phyloP scores from a whole-genome alignment of 2,329 filamentous ascomycete species.

The Epicoccum sorghinum region DNA sequence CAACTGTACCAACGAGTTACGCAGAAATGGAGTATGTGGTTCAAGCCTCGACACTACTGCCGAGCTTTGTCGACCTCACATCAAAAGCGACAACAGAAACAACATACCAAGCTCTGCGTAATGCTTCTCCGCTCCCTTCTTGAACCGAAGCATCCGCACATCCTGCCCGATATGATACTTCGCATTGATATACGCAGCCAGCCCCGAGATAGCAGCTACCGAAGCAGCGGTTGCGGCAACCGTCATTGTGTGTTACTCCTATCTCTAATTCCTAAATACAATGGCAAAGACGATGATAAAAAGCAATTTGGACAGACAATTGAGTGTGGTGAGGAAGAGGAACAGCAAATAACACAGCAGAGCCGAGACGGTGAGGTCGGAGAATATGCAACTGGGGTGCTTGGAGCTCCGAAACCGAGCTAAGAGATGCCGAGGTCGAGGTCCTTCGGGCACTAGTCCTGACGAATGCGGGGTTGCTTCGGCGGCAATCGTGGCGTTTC shows the following conservation, averaged over 20 bases:
- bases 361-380: background rate
- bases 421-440: conserved; percentile 31
- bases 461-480: conserved; percentile 21
- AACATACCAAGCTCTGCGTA: conserved; percentile 38
- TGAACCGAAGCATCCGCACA: conserved; percentile 52
- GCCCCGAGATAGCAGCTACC: conserved; percentile 41
- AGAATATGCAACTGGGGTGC: background rate
- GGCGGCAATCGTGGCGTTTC: conserved; percentile 11
- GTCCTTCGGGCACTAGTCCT: conserved; percentile 17
- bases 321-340: background rate
- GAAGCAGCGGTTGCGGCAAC: conserved; percentile 33
- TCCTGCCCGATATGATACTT: conserved; percentile 72
- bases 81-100: background rate
- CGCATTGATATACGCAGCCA: conserved; percentile 68
- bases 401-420: background rate
- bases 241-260: conserved; percentile 19
- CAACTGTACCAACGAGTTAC: no score
- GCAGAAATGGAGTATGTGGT: no score
- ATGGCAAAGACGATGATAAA: no score
- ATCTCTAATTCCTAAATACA: background rate
- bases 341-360: background rate
- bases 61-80: no score
- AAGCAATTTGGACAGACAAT: no score
- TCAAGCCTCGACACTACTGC: no score
- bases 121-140: conserved; percentile 45